Conservation (phyloP, 352 stramenopile genomes). For the Stramenopiles sp. region DNA sequence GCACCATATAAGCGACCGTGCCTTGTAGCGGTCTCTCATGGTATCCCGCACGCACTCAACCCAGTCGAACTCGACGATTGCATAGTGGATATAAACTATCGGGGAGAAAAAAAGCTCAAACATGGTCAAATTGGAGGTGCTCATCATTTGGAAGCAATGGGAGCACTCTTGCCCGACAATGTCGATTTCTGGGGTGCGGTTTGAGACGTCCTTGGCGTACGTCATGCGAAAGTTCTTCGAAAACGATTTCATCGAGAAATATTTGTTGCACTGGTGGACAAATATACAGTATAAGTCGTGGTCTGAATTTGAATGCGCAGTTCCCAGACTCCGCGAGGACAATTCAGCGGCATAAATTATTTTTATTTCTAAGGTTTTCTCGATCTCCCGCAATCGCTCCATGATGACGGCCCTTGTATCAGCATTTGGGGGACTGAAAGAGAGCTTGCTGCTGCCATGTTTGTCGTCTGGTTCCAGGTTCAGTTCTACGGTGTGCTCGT, state of each 20-base stretch:
- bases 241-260: neutral
- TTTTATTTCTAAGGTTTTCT: slow-evolving; percentile 2
- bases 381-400: neutral
- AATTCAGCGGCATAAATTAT: neutral
- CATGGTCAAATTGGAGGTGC: neutral
- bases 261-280: neutral
- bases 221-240: neutral
- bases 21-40: neutral
- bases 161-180: neutral
- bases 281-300: neutral
- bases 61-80: neutral
- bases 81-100: neutral
- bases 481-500: neutral
- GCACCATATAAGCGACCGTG: neutral
- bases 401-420: too few relatives aligned
- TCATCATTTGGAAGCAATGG: neutral
- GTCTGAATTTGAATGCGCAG: neutral
- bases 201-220: neutral
- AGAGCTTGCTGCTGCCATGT: neutral
- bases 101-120: neutral
- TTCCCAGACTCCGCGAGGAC: neutral
- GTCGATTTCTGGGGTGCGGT: neutral
- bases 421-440: too few relatives aligned
- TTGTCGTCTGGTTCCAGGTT: neutral
- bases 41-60: neutral